Base-by-base conservation (phyloP, 2,329 filamentous ascomycete species). In the Leptographium wingfieldii region DNA sequence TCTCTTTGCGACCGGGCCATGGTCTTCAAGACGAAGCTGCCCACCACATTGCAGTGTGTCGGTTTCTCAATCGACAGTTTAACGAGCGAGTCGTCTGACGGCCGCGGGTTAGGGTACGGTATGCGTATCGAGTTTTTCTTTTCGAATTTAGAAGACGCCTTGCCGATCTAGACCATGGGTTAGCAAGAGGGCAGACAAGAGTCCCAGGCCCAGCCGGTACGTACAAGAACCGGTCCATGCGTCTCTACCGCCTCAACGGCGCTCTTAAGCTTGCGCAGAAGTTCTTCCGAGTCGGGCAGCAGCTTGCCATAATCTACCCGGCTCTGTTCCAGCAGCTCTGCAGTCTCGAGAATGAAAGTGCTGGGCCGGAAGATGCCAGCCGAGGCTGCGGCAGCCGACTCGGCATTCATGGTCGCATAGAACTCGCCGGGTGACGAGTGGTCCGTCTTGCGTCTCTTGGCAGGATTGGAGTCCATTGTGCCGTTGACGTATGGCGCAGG, bases 71-170 rank as follows among this genome's bases (percentile, higher is more conserved):
- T 96, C 48, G 86, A 79, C 58, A 97, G 77, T 67, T 90, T 92
- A 73, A 95, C 95, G 58, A 88, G 87, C 38, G 84, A 84, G 70
- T 92, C 86, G 67, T 83, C 83, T 12, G 82, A 76, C 1, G 92
- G 92, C 57, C 79, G 83, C 22, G 91, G 91, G n/a, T 86, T 79
- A 19, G 92, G 90, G 68, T 90, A 96, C 0, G 94, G 94, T 55
- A 96, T 81, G n/a, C 76, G 72, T 61, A 95, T 79, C 56, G 82
- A 83, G 68, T 85, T 78, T 49, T 79, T 78, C 71, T 84, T 86
- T 66, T 88, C 83, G 66, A 89, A 80, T 62, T 80, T 82, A 68
- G 85, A 77, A 0, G 77, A 77, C 10, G 89, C 90, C 66, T 94
- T 84, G 40, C 73, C 66, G 58, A 94, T 80, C 87, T 90, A 65